Evolutionary conservation across 2,329 filamentous ascomycete genomes (phyloP), one percentile per base, ranked within the genome.

Genomic region (Trichoderma semiorbis): DNA sequence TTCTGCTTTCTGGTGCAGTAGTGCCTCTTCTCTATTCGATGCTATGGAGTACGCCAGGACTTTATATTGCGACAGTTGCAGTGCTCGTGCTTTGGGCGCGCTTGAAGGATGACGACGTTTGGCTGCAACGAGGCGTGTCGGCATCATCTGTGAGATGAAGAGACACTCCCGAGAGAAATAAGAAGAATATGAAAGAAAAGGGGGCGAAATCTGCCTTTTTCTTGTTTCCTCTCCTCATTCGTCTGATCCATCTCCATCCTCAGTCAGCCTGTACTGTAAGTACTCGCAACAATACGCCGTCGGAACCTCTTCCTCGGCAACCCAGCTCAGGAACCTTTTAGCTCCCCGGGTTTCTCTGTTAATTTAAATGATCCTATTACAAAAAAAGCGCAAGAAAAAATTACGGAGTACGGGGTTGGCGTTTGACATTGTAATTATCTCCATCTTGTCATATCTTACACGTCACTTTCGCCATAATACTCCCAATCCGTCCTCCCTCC

Each of bases 401-500:
- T 26, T 50, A 60, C 36, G 28, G 66, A 50, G 39, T 50, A 39
- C 55, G 60, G 36, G 66, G 66, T 47, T 14, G 43, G 64, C 32
- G 32, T n/a, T 57, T 39, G 32, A 58, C 26, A 57, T 50, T 61
- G 30, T 50, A n/a, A 14, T 50, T 24, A n/a, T 39, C 50, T 14
- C 57, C 57, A 69, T 62, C 57, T 62, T 53, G 57, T 69, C 57
- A 69, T 62, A 24, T 61, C 28, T 58, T 69, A 69, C 57, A 62
- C 57, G 43, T 69, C 66, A 69, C 66, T 36, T 62, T 36, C 10
- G 26, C 57, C 30, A 24, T 28, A 53, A 39, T 39, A 7, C 7
- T 43, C 39, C 39, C 39, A 43, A n/a, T n/a, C 39, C 39, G 39
- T 43, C 7, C 36, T 36, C 34, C 36, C 14, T 39, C 36, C 36